Base-by-base conservation (phyloP, 441 rosid species). In the Dalechampia spathulata region DNA sequence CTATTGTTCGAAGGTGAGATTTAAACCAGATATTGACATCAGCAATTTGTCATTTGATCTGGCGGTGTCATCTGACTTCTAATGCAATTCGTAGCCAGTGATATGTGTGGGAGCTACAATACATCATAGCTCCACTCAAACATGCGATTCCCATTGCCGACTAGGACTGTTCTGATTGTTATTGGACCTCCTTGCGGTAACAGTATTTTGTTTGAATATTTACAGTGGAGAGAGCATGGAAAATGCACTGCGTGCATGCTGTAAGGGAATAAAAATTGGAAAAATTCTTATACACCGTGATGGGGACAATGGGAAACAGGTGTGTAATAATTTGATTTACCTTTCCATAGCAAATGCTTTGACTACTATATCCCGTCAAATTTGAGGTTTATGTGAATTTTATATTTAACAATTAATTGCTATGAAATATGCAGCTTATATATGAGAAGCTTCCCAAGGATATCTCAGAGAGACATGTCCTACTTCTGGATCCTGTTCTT, bases 361-460 rank as follows among this genome's bases (percentile, higher is more conserved):
- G 14, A 22, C 42, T 16, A 28, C 49, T 40, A 48, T 49, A 10
- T 52, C 6, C 23, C 47, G 19, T 14, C 12, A 20, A 17, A 17
- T 16, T 41, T 21, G 30, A 40, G 37, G 20, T 43, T 23, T 28
- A 37, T 45, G 16, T 49, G 15, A 16, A 40, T 26, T 10, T 55
- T 34, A 28, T 43, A 10, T 12, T 55, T 54, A 42, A 46, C 36
- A 36, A 22, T 44, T 14, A 44, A 30, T 41, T 52, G 12, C n/a
- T 26, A 55, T 19, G 17, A 57, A 2, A 42, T 61, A 46, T 70
- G 72, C 76, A 92, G 99, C 96, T 92, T 63, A 86, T 92, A 59
- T 92, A 92, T 34, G 96, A 92, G 78, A 92, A 89, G 82, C 99
- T 92, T 58, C 99, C 99, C n/a, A 85, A 81, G 55, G 99, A 92